Evolutionary conservation across 1,284 basidiomycete genomes (phyloP), one percentile per base, ranked within the genome.

Genomic region (Polyporus tsugae): DNA sequence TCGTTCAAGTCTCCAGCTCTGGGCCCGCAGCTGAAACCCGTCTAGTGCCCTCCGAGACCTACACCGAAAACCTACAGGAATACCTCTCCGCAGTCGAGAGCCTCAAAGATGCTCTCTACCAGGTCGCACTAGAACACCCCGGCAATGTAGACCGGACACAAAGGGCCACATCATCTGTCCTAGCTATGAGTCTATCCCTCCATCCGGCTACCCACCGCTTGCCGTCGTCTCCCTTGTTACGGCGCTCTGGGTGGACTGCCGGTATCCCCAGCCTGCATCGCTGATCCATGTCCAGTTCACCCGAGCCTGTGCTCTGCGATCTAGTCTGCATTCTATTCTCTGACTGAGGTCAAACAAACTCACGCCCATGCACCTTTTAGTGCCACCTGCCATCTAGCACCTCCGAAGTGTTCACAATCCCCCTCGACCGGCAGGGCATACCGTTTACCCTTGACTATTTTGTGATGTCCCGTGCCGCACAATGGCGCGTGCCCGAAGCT

Each of bases 381-480:
- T 94, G 92, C 77, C 87, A 92, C 78, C 80, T 94, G 17, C 76
- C 81, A 22, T 76, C 80, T 64, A 82, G 83, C 65, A 83, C 84
- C 19, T 80, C 85, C 38, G 91, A 92, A 66, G 82, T 83, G 38
- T 77, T 94, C 73, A 79, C 85, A 57, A 77, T 94, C n/a, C 90
- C 91, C 76, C 78, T 86, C 68, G 78, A 81, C 49, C 75, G 80
- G 46, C 81, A 81, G 60, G 80, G 82, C 46, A 77, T 77, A 62
- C 88, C 90, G 11, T 88, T 87, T 76, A 86, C 89, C 62, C 74
- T 94, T 64, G 90, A 93, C 76, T 91, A 93, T 76, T 92, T 91
- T 73, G 81, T 94, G 35, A 83, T n/a, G 83, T 57, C 88, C 91
- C 58, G 81, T 88, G 59, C 87, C 90, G 29, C 86, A 85, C 74